Conservation (phyloP, 768 basidiomycete species). For the Sistotremastrum suecicum region DNA sequence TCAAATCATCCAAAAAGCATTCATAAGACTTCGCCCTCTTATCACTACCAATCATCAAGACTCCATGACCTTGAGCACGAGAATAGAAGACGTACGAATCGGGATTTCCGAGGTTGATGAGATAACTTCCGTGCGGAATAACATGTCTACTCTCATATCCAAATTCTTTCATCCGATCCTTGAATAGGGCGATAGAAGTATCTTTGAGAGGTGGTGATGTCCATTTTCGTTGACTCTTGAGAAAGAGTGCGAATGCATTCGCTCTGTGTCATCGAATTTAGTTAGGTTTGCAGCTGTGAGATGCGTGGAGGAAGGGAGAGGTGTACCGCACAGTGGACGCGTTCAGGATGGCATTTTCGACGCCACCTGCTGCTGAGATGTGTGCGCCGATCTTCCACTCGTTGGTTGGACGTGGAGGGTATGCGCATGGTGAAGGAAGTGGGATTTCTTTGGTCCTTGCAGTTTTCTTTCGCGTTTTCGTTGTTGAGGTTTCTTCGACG, state of each 20-base stretch:
- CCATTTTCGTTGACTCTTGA: constrained; percentile 82
- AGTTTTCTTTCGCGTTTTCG: no score
- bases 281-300: not conserved
- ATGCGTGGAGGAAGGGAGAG: not conserved
- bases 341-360: constrained; percentile 58
- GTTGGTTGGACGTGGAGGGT: constrained; percentile 17
- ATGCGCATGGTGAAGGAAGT: constrained; percentile 13
- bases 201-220: constrained; percentile 41
- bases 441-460: no score
- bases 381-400: constrained; percentile 73
- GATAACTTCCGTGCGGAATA: constrained; percentile 75
- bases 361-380: constrained; percentile 68
- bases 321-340: constrained; percentile 56
- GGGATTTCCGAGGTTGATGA: constrained; percentile 75
- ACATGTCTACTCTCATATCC: constrained; percentile 50
- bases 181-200: constrained; percentile 42
- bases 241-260: constrained; percentile 71
- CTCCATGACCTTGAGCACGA: not conserved
- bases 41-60: constrained; percentile 20
- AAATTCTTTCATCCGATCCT: constrained; percentile 40
- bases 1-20: constrained; percentile 75
- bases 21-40: constrained; percentile 60
- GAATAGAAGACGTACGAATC: constrained; percentile 36
- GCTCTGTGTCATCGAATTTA: constrained; percentile 31
- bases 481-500: no score